Evolutionary conservation across 176 grass and related monocot genomes (phyloP).

Genomic region (Eleusine indica): DNA sequence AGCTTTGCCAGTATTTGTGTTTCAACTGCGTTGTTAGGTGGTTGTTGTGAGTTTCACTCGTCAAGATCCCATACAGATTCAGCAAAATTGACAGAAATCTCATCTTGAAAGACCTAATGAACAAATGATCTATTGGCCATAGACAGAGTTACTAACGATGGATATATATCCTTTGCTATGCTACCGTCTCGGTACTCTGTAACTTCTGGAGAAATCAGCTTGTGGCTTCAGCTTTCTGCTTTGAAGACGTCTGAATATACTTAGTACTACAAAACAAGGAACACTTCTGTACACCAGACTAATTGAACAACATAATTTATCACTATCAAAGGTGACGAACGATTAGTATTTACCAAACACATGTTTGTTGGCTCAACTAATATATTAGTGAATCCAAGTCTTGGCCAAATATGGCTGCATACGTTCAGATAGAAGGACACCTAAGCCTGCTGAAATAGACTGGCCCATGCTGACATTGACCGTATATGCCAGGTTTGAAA

Average conservation of each 20-base stretch:
- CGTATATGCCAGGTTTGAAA: background rate
- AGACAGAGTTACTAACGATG: background rate
- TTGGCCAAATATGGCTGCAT: background rate
- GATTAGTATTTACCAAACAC: background rate
- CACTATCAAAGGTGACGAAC: background rate
- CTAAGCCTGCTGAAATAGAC: background rate
- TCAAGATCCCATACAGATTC: background rate
- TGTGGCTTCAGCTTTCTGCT: background rate
- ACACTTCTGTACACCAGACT: background rate
- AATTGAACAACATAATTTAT: background rate
- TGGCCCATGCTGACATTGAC: background rate
- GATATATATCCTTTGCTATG: background rate
- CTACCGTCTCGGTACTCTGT: background rate
- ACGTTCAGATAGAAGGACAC: slow-evolving; percentile 20
- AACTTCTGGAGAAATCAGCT: background rate
- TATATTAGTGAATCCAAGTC: background rate
- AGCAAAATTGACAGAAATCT: background rate
- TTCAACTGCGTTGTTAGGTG: background rate
- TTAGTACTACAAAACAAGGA: too few relatives aligned
- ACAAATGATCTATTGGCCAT: slow-evolving; percentile 13
- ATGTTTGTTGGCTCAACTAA: background rate
- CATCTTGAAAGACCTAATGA: background rate
- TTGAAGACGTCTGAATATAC: background rate
- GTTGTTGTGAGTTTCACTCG: slow-evolving; percentile 10
- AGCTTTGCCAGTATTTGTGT: too few relatives aligned